A percentile compares a stretch with the other conserved stretches of the same genome.
phyloP scores from a whole-genome alignment of 169 alveolate species.

The Plasmodium fragile region DNA sequence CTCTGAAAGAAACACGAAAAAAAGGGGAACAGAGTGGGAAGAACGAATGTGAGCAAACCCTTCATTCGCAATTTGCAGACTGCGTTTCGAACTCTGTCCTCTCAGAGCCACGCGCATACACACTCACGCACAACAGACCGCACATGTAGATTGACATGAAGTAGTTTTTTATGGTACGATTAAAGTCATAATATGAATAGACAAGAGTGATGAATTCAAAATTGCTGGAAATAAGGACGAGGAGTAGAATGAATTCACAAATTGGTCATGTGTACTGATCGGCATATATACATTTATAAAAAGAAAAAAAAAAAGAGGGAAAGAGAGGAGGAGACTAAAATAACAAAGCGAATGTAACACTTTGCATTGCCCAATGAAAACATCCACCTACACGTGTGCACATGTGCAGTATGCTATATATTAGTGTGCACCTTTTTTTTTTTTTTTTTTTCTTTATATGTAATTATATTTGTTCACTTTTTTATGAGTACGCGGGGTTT shows the following conservation, averaged over 20 bases:
- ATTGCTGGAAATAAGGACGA: background rate
- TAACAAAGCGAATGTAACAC: background rate
- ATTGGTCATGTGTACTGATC: background rate
- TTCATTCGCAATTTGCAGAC: background rate
- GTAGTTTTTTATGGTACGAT: background rate
- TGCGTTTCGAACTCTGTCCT: background rate
- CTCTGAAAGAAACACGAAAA: background rate
- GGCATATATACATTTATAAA: background rate
- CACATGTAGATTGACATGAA: background rate
- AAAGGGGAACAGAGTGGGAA: background rate
- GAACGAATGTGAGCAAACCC: background rate
- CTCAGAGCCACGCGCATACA: background rate
- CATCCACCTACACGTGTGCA: background rate
- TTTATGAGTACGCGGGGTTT: background rate
- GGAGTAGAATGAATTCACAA: constrained; percentile 17
- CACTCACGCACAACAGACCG: background rate
- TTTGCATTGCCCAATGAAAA: background rate
- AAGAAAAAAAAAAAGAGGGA: constrained; percentile 8
- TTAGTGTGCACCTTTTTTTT: background rate
- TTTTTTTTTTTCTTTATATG: background rate
- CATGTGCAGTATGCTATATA: background rate
- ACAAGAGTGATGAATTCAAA: constrained; percentile 11
- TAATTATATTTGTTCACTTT: background rate
- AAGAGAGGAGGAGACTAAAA: background rate
- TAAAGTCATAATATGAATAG: constrained; percentile 1